Evolutionary conservation across 768 basidiomycete species (phyloP), one percentile per base, ranked within the genome.

Genomic region (Leccinellum luteum): DNA sequence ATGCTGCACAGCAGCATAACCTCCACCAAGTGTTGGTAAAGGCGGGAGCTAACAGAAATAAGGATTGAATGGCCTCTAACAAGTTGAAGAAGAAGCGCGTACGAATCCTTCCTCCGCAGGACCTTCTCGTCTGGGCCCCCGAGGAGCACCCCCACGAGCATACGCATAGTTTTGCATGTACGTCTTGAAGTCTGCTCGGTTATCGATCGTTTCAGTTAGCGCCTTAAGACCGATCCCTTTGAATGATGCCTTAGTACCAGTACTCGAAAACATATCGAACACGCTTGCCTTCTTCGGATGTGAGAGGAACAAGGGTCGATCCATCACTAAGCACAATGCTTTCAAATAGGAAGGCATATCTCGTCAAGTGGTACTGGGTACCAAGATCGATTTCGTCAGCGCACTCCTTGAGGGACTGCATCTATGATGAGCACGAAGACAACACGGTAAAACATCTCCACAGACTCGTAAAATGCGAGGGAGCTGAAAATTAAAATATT

Each of bases 101-200:
- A 98, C 96, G 76, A 93, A 97, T 41, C 94, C 93, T 70, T 97
- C 94, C 53, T 98, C 92, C 52, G 82, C 78, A 4, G 94, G 93
- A 3, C 92, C 95, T 64, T 97, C 92, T 60, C 94, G 79, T 59
- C 90, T 80, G 28, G 91, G 92, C n/a, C 90, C 92, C 38, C 85
- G 79, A 14, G 77, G 75, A 38, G 70, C 74, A 50, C 80, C 77
- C 12, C 88, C 90, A 59, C 90, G 89, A 28, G 93, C 93, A 67
- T 95, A 93, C 1, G 91, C 88, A 69, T 96, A 99, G 69, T 97
- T 94, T 69, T 97, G 93, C 95, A 99, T 98, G 70, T 89, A 99
- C 8, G 82, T 85, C 75, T 90, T 96, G 77, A 99, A 98, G 73
- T 99, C 97, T 34, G 86, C 81, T 38, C 94, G 85, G 65, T 94